Evolutionary conservation across 108 stramenopile species (phyloP).

Genomic region (Aurantiochytrium sp.): DNA sequence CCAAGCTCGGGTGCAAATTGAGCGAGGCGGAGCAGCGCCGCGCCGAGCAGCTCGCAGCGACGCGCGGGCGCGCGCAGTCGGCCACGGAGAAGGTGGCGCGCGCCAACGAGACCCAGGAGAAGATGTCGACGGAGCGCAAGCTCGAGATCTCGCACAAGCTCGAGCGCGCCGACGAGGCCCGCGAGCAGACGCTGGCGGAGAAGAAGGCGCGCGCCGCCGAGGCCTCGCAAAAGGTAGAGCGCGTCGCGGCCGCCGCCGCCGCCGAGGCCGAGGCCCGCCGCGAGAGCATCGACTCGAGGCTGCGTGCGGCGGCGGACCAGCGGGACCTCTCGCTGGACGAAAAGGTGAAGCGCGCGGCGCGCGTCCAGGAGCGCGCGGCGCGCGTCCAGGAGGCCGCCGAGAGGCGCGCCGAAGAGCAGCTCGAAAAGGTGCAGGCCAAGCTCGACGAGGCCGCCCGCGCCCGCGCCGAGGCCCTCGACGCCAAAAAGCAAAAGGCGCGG

Average conservation of each 20-base stretch:
- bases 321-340: neutral
- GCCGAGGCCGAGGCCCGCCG: neutral
- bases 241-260: neutral
- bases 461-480: neutral
- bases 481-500: neutral
- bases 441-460: neutral
- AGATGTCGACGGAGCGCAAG: neutral
- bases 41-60: neutral
- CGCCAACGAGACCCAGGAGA: neutral
- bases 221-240: neutral
- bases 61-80: neutral
- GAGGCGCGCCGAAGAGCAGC: neutral
- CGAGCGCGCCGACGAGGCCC: neutral
- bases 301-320: neutral
- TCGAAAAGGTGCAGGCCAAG: neutral
- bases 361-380: neutral
- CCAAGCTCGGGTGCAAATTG: neutral
- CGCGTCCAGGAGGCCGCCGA: neutral
- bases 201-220: neutral
- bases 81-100: neutral
- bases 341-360: neutral
- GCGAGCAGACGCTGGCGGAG: neutral
- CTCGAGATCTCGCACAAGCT: neutral
- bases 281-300: neutral
- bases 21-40: conserved; percentile 2